Conservation (phyloP, 441 rosid species). For the Euphorbia corollata region DNA sequence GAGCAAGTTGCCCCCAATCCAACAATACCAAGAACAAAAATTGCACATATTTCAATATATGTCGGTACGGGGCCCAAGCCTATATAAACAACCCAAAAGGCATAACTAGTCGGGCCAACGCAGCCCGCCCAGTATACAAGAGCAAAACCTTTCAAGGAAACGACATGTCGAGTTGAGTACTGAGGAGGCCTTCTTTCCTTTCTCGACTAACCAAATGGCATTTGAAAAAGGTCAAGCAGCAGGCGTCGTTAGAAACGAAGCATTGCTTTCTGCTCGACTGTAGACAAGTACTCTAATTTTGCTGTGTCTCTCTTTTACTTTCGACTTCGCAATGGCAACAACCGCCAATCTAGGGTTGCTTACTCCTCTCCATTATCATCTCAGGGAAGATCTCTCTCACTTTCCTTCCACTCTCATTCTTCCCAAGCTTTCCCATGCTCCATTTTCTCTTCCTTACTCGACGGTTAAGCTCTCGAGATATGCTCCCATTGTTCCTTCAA, state of each 20-base stretch:
- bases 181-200: no score
- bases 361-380: slow-evolving; percentile 22
- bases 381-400: slow-evolving; percentile 26
- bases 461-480: slow-evolving; percentile 26
- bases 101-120: no score
- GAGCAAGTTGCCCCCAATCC: no score
- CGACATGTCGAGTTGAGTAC: no score
- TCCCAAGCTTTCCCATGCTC: slow-evolving; percentile 28
- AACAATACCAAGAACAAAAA: no score
- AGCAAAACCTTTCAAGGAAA: no score
- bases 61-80: no score
- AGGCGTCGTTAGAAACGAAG: slow-evolving; percentile 4
- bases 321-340: slow-evolving; percentile 34
- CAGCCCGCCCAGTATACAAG: no score
- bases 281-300: background rate
- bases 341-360: slow-evolving; percentile 24
- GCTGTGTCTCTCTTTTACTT: background rate
- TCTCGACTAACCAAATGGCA: no score
- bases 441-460: slow-evolving; percentile 22
- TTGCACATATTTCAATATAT: no score
- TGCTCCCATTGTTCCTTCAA: slow-evolving; percentile 29
- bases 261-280: background rate
- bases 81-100: no score
- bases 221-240: no score
- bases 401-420: slow-evolving; percentile 24